phyloP scores from a whole-genome alignment of 352 stramenopile species.

The Pythium aristosporum region DNA sequence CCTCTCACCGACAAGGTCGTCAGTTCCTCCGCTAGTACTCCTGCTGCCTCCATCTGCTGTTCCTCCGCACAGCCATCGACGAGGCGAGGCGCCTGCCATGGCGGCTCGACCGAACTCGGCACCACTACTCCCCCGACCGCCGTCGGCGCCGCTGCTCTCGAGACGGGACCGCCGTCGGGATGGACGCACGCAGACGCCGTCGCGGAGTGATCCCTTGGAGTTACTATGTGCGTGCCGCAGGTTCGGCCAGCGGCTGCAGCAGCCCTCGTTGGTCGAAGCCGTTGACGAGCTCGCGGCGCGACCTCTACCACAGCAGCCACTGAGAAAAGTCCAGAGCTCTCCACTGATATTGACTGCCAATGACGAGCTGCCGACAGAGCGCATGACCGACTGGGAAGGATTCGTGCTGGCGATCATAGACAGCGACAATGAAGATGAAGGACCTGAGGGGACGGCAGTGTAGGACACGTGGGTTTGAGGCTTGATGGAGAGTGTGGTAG shows the following conservation, averaged over 20 bases:
- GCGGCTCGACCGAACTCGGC: background rate
- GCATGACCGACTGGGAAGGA: slow-evolving; percentile 16
- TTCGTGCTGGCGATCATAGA: slow-evolving; percentile 18
- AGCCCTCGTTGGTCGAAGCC: background rate
- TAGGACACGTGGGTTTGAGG: background rate
- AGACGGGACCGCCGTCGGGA: background rate
- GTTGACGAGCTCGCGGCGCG: background rate
- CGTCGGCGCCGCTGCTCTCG: slow-evolving; percentile 1
- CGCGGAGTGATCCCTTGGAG: slow-evolving; percentile 10
- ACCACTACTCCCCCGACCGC: background rate
- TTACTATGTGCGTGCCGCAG: slow-evolving; percentile 38
- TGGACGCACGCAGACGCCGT: background rate
- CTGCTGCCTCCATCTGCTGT: background rate
- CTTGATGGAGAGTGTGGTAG: too few species aligned
- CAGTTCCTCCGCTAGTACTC: background rate
- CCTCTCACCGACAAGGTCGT: background rate
- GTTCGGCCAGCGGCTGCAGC: slow-evolving; percentile 39
- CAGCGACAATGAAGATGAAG: slow-evolving; percentile 11
- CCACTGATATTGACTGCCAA: background rate
- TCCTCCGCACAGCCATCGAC: too few species aligned
- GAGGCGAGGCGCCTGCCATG: too few species aligned
- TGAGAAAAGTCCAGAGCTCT: slow-evolving; percentile 6
- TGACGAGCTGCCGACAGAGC: slow-evolving; percentile 11
- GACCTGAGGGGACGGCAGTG: background rate
- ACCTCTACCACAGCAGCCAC: background rate